phyloP scores from a whole-genome alignment of 2,329 filamentous ascomycete genomes.

The Epicoccum sorghinum region DNA sequence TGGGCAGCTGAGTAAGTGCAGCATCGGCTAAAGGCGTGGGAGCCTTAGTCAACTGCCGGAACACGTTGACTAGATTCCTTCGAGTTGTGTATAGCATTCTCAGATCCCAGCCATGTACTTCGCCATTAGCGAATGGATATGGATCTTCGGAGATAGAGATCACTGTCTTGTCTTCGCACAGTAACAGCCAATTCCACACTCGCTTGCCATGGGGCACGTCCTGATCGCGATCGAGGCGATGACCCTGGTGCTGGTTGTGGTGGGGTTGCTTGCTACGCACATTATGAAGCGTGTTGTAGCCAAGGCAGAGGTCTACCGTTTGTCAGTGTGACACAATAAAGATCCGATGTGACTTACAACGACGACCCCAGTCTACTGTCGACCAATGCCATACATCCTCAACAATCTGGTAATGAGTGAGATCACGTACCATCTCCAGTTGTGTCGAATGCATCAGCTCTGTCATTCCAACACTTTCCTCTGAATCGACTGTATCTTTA shows the following conservation, averaged over 20 bases:
- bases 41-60: constrained; percentile 64
- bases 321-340: constrained; percentile 8
- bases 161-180: constrained; percentile 74
- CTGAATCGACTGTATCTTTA: constrained; percentile 31
- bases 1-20: constrained; percentile 52
- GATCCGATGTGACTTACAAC: constrained; percentile 55
- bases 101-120: constrained; percentile 50
- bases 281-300: constrained; percentile 69
- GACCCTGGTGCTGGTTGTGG: constrained; percentile 26
- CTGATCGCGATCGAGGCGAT: constrained; percentile 38
- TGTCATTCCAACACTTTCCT: constrained; percentile 45
- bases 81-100: constrained; percentile 59
- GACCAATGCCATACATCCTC: constrained; percentile 78
- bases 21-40: constrained; percentile 50
- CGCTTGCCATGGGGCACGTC: constrained; percentile 58
- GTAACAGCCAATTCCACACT: constrained; percentile 73
- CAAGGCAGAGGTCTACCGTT: constrained; percentile 67
- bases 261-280: constrained; percentile 34
- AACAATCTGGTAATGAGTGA: constrained; percentile 65
- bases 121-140: constrained; percentile 48
- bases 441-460: constrained; percentile 45
- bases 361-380: constrained; percentile 70
- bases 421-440: constrained; percentile 41
- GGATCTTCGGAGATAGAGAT: constrained; percentile 71
- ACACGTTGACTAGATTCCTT: constrained; percentile 65